Percentiles rank a stretch among this genome's conserved stretches.
Conservation (phyloP, 2,329 filamentous ascomycete genomes). For the Karstenula rhodostoma region DNA sequence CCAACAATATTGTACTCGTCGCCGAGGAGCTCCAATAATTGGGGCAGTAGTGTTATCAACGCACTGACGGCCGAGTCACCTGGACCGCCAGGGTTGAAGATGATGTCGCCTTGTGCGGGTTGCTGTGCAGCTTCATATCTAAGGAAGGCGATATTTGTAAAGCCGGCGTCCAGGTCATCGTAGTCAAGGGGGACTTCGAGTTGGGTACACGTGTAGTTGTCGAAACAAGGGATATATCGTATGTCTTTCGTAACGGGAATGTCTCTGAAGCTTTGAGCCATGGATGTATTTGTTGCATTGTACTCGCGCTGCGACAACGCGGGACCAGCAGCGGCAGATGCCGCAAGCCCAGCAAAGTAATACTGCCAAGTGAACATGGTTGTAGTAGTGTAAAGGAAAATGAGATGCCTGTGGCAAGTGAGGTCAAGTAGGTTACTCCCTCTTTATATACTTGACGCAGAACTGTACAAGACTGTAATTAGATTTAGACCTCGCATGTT, state of each 20-base stretch:
- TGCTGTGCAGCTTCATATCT: slow-evolving; percentile 33
- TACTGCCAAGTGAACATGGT: neutral
- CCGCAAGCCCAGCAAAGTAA: neutral
- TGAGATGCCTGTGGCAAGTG: neutral
- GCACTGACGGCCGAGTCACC: slow-evolving; percentile 52
- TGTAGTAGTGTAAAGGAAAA: neutral
- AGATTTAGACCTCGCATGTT: neutral
- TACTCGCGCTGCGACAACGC: neutral
- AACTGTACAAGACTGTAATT: neutral
- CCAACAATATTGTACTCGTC: slow-evolving; percentile 50
- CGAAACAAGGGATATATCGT: slow-evolving; percentile 48
- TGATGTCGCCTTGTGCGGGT: slow-evolving; percentile 52
- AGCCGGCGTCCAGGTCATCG: slow-evolving; percentile 18
- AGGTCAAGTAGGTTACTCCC: too few species aligned
- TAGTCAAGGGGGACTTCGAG: slow-evolving; percentile 58
- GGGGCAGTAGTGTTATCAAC: slow-evolving; percentile 8
- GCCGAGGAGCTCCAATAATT: slow-evolving; percentile 14
- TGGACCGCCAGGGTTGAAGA: slow-evolving; percentile 55
- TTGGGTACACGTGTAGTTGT: slow-evolving; percentile 58
- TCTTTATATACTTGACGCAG: neutral
- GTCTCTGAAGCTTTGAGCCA: slow-evolving; percentile 11
- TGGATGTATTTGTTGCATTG: neutral
- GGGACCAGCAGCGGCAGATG: slow-evolving; percentile 4
- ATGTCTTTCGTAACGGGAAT: slow-evolving; percentile 12
- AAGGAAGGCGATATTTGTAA: slow-evolving; percentile 54